Conservation (phyloP, 2,329 filamentous ascomycete genomes). For the Neurospora sp. region DNA sequence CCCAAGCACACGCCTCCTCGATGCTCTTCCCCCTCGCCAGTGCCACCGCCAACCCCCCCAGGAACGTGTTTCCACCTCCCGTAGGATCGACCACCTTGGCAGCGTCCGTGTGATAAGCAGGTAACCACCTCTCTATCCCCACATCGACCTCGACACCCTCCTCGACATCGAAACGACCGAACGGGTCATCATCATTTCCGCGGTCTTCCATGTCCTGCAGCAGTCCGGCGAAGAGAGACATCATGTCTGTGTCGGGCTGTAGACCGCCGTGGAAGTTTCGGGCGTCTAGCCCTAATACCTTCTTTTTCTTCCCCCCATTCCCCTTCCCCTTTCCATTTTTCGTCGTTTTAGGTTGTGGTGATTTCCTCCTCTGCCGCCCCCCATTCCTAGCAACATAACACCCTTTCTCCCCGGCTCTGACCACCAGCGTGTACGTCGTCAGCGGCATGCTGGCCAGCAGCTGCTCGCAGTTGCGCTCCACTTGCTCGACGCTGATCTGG, state of each 20-base stretch:
- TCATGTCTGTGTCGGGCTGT: constrained; percentile 53
- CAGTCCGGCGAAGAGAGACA: constrained; percentile 49
- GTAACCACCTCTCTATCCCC: constrained; percentile 20
- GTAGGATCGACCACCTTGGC: constrained; percentile 77
- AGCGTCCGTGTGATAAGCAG: constrained; percentile 14
- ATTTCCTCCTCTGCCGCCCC: constrained; percentile 37
- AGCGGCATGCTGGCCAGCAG: constrained; percentile 55
- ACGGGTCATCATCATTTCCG: not conserved
- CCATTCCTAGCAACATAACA: constrained; percentile 56
- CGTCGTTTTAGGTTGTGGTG: constrained; percentile 7
- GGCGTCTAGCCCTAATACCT: constrained; percentile 6
- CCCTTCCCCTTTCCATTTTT: constrained; percentile 10
- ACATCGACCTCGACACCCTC: constrained; percentile 50
- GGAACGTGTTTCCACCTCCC: constrained; percentile 85
- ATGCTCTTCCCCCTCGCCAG: constrained; percentile 50
- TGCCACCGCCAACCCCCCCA: constrained; percentile 51
- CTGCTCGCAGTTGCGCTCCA: constrained; percentile 54
- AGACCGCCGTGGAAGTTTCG: constrained; percentile 40
- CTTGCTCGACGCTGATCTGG: constrained; percentile 38
- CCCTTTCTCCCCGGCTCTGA: constrained; percentile 62
- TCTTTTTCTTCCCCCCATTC: constrained; percentile 14
- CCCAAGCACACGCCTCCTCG: constrained; percentile 68
- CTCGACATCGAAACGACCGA: not conserved
- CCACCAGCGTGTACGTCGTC: constrained; percentile 55
- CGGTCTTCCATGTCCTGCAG: constrained; percentile 36